A percentile compares a stretch with the other conserved stretches of the same genome.
Conservation (phyloP, 257 asterid genomes). For the Echium plantagineum region DNA sequence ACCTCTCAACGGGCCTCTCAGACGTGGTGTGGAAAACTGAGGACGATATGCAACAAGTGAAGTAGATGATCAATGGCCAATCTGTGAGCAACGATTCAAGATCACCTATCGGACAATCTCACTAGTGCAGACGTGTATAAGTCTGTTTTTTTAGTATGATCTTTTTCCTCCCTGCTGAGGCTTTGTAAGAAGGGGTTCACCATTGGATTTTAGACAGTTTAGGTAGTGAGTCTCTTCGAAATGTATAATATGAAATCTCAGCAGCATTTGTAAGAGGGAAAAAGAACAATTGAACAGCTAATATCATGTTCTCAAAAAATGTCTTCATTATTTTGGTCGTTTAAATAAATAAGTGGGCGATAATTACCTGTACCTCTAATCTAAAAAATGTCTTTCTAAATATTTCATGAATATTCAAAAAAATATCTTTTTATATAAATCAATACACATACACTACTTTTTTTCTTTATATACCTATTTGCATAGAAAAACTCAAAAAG, state of each 20-base stretch:
- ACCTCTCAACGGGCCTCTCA: conserved; percentile 54
- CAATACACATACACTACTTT: too few species aligned
- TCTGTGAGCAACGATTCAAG: neutral
- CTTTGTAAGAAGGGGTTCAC: conserved; percentile 4
- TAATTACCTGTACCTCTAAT: too few species aligned
- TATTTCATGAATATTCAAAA: too few species aligned
- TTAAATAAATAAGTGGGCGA: too few species aligned
- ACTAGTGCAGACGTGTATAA: conserved; percentile 13
- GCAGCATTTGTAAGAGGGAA: too few species aligned
- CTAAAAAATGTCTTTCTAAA: too few species aligned
- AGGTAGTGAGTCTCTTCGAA: conserved; percentile 8
- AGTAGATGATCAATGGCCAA: conserved; percentile 17
- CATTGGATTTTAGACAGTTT: conserved; percentile 5
- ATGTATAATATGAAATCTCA: neutral
- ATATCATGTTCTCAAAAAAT: too few species aligned
- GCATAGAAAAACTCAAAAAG: too few species aligned
- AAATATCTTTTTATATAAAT: too few species aligned
- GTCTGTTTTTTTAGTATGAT: conserved; percentile 24
- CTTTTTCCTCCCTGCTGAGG: conserved; percentile 26
- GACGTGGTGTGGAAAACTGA: conserved; percentile 92
- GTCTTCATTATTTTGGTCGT: too few species aligned
- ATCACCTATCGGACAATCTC: conserved; percentile 1
- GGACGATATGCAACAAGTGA: conserved; percentile 64
- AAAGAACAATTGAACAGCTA: too few species aligned
- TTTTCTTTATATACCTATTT: too few species aligned